Evolutionary conservation across 805 yeast genomes (phyloP).

Genomic region (Saccharomyces paradoxus): DNA sequence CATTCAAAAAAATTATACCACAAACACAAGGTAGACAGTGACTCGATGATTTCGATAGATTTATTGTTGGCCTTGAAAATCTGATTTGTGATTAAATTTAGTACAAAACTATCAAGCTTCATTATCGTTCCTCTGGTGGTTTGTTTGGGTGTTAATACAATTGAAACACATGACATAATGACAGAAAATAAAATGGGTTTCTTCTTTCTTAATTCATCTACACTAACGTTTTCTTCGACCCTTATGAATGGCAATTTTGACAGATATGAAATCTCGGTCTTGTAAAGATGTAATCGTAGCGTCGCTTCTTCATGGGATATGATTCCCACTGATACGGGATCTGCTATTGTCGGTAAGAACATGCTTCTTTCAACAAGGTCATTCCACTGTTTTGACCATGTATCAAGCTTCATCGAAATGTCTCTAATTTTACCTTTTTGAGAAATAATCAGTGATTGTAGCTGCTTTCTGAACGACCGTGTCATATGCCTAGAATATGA

Average conservation of each 20-base stretch:
- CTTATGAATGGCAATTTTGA: conserved; percentile 48
- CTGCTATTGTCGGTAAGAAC: conserved; percentile 36
- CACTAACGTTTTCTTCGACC: conserved; percentile 37
- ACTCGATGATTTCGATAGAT: conserved; percentile 56
- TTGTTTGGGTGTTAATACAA: conserved; percentile 29
- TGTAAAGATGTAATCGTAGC: conserved; percentile 43
- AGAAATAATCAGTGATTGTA: conserved; percentile 17
- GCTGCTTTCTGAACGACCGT: conserved; percentile 17
- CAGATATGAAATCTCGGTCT: conserved; percentile 35
- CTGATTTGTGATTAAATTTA: conserved; percentile 46
- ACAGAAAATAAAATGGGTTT: conserved; percentile 59
- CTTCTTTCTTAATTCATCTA: conserved; percentile 40
- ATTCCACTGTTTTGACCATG: conserved; percentile 39
- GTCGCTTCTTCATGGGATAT: conserved; percentile 54
- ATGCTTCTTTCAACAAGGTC: conserved; percentile 41
- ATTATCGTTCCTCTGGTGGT: conserved; percentile 37
- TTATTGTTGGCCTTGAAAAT: conserved; percentile 64
- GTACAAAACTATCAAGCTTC: conserved; percentile 45
- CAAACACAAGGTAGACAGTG: conserved; percentile 50
- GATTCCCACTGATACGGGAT: conserved; percentile 50
- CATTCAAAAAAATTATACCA: conserved; percentile 86
- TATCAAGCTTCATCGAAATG: conserved; percentile 34
- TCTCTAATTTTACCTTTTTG: conserved; percentile 32
- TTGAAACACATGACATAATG: conserved; percentile 54
- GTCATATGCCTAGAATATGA: not conserved